Percentiles rank a stretch among this genome's conserved stretches.
Evolutionary conservation across 108 stramenopile species (phyloP).

Genomic region (Mayamaea pseudoterrestris): DNA sequence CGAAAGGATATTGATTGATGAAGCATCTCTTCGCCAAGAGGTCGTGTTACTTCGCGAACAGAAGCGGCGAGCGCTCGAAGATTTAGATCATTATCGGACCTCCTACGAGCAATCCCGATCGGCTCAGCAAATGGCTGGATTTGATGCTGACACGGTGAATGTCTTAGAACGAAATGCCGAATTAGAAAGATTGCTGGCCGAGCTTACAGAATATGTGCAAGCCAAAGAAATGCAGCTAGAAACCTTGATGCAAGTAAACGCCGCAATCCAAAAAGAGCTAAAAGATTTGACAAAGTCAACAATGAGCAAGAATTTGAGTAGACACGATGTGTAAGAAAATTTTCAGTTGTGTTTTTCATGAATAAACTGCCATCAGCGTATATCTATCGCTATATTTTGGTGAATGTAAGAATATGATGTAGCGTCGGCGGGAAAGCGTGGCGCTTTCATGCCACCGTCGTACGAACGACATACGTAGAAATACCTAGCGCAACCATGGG

Average conservation of each 20-base stretch:
- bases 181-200: constrained; percentile 54
- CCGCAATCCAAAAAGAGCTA: constrained; percentile 42
- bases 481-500: too few relatives aligned
- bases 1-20: constrained; percentile 34
- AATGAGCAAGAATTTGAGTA: constrained; percentile 24
- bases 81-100: constrained; percentile 27
- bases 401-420: too few relatives aligned
- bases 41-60: constrained; percentile 34
- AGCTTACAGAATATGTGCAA: constrained; percentile 60
- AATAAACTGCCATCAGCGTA: too few relatives aligned
- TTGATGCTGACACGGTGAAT: constrained; percentile 10
- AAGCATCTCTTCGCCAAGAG: constrained; percentile 29
- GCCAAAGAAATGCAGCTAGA: constrained; percentile 76
- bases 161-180: constrained; percentile 31
- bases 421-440: too few relatives aligned
- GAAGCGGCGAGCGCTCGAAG: constrained; percentile 39
- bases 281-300: constrained; percentile 23
- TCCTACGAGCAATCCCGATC: constrained; percentile 29
- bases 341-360: too few relatives aligned
- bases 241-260: constrained; percentile 65
- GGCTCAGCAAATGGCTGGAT: constrained; percentile 30
- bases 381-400: too few relatives aligned
- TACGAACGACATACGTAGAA: too few relatives aligned
- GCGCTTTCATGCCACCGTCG: too few relatives aligned
- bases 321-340: too few relatives aligned